Evolutionary conservation across 176 grass and related monocot genomes (phyloP).

Genomic region (Alopecurus myosuroides): DNA sequence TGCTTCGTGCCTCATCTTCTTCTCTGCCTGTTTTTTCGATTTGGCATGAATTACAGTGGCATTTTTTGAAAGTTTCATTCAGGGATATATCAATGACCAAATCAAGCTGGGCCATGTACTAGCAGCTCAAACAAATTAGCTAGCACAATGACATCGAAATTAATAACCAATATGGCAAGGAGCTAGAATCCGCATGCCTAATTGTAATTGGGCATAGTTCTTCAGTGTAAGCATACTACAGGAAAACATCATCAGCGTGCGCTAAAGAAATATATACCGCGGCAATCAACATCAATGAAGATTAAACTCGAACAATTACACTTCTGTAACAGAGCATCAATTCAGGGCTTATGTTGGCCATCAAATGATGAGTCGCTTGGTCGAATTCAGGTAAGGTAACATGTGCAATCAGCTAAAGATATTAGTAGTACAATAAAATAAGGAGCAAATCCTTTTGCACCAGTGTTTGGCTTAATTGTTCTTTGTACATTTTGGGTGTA

Average conservation of each 20-base stretch:
- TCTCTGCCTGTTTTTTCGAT: too few species aligned
- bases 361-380: neutral
- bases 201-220: neutral
- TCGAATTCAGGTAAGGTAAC: neutral
- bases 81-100: neutral
- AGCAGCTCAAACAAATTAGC: constrained; percentile 10
- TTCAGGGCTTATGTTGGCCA: neutral
- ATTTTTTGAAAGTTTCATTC: too few species aligned
- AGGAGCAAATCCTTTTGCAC: neutral
- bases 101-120: neutral
- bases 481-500: neutral
- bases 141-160: neutral
- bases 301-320: neutral
- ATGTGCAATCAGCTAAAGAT: neutral
- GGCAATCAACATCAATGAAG: neutral
- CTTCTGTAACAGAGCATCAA: neutral
- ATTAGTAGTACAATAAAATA: too few species aligned
- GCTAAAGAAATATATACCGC: neutral
- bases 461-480: neutral
- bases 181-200: neutral
- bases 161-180: neutral
- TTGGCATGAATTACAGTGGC: too few species aligned
- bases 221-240: neutral
- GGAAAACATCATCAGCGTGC: too few species aligned
- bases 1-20: too few species aligned